Percentiles rank a stretch among this genome's conserved stretches.
Evolutionary conservation across 768 basidiomycete genomes (phyloP).

Genomic region (Boletus rex-veris): DNA sequence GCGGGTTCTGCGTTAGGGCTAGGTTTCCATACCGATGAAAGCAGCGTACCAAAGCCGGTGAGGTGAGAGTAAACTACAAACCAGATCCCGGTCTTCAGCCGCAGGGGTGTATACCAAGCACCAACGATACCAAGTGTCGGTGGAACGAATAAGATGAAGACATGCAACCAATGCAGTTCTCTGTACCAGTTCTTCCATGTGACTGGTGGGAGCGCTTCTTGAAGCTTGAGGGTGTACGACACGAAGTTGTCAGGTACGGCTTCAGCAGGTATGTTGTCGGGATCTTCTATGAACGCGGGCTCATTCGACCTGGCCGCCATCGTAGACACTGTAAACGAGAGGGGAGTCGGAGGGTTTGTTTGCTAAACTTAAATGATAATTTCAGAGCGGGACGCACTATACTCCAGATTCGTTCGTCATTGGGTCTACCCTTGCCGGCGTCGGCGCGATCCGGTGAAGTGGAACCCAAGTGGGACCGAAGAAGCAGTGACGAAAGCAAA

Average conservation of each 20-base stretch:
- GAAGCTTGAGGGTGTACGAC: slow-evolving; percentile 8
- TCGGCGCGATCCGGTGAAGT: neutral
- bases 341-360: neutral
- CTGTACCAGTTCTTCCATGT: slow-evolving; percentile 14
- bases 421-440: neutral
- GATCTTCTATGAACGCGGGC: slow-evolving; percentile 1
- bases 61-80: slow-evolving; percentile 48
- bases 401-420: too few relatives aligned
- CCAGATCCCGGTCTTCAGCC: neutral
- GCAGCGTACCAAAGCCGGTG: slow-evolving; percentile 67
- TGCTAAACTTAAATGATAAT: neutral
- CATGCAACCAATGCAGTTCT: slow-evolving; percentile 8
- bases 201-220: slow-evolving; percentile 3
- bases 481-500: neutral
- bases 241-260: slow-evolving; percentile 8
- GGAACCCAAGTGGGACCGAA: neutral
- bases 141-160: slow-evolving; percentile 3
- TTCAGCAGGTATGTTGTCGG: slow-evolving; percentile 4
- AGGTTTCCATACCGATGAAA: neutral
- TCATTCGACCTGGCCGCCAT: neutral
- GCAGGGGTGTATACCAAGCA: slow-evolving; percentile 4
- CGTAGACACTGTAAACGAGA: neutral
- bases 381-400: too few relatives aligned
- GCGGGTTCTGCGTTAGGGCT: neutral
- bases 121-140: slow-evolving; percentile 3